These are phyloP conservation scores for Boehmeria nivea DNA, from an alignment of 306 rosid genomes.

Conservation along the genomic window DNA sequence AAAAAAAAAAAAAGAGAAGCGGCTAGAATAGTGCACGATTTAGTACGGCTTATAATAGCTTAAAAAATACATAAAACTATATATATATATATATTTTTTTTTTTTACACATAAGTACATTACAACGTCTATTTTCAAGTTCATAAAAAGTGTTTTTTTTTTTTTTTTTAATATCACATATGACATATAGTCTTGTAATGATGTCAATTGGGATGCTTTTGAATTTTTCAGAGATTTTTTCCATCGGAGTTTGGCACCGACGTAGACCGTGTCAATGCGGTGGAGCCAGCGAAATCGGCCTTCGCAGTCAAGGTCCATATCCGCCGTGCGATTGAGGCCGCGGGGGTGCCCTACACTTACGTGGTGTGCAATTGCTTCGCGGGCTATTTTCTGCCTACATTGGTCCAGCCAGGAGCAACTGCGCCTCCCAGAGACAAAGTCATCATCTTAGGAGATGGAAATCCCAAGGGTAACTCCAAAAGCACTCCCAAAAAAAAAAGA, in stretches of 20 bases:
- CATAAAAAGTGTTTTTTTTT: not conserved
- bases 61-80: too few relatives aligned
- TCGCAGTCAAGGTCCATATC: conserved; percentile 48
- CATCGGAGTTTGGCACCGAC: conserved; percentile 83
- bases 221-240: conserved; percentile 65
- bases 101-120: too few relatives aligned
- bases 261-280: conserved; percentile 76
- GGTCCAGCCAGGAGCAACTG: conserved; percentile 52
- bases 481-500: too few relatives aligned
- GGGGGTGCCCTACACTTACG: conserved; percentile 71
- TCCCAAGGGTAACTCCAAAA: conserved; percentile 48
- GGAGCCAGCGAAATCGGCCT: conserved; percentile 82
- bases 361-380: conserved; percentile 52
- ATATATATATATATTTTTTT: too few relatives aligned
- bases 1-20: too few relatives aligned
- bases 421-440: conserved; percentile 79
- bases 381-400: conserved; percentile 74
- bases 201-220: not conserved
- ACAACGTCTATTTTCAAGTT: too few relatives aligned
- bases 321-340: conserved; percentile 59
- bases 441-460: conserved; percentile 65
- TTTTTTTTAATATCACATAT: not conserved
- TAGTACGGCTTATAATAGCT: too few relatives aligned
- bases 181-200: too few relatives aligned
- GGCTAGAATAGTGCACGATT: too few relatives aligned